phyloP scores from a whole-genome alignment of 176 grass and related monocot species.

The Chloris gayana region DNA sequence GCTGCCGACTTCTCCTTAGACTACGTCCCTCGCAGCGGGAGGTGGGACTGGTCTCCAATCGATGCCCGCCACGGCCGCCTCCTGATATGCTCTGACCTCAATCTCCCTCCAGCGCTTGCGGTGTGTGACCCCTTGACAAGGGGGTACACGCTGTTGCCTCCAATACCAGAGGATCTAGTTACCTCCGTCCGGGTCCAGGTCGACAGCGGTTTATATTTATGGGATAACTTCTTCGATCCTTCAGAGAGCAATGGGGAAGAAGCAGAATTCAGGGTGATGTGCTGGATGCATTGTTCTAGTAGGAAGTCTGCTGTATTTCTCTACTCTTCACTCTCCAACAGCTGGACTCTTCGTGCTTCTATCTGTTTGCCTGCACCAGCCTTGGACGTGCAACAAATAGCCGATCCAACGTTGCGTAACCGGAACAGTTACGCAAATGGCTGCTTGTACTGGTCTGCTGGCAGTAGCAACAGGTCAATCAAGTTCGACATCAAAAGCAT shows the following conservation, averaged over 20 bases:
- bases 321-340: neutral
- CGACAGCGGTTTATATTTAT: too few species aligned
- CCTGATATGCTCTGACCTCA: neutral
- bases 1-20: constrained; percentile 8
- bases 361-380: neutral
- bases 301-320: neutral
- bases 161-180: neutral
- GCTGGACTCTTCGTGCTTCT: neutral
- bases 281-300: too few species aligned
- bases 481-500: neutral
- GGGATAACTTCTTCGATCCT: constrained; percentile 8
- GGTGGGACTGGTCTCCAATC: neutral
- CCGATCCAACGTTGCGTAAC: too few species aligned
- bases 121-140: constrained; percentile 25
- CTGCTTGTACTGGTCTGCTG: neutral
- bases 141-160: neutral
- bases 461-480: neutral
- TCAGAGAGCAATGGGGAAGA: neutral
- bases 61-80: neutral
- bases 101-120: neutral
- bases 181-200: neutral
- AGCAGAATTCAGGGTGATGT: constrained; percentile 1
- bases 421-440: neutral
- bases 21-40: neutral
- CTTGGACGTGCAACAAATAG: neutral